Evolutionary conservation across 2,329 filamentous ascomycete species (phyloP), one percentile per base, ranked within the genome.

Genomic region (Penicillium sp.): DNA sequence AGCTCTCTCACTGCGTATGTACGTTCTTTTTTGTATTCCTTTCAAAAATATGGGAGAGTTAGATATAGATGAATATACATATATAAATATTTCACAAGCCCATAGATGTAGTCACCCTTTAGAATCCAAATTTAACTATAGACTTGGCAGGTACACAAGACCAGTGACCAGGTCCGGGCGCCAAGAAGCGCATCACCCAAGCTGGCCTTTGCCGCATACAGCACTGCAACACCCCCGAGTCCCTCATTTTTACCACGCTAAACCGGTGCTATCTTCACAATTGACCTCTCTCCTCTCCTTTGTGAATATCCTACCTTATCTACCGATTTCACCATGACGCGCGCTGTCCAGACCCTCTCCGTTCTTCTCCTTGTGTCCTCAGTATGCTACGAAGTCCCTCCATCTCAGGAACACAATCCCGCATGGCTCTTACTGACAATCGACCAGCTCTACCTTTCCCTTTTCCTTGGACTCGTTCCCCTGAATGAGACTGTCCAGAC

Each of bases 331-430:
- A 87, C 65, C 63, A 97, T 97, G 94, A 96, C 94, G 66, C 91
- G 92, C 78, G 94, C 94, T 23, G 88, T 91, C 75, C 92, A 97
- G 78, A 93, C 91, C 64, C 87, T 97, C 73, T 96, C 92, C 60
- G 83, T 96, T 70, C 88, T 87, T 70, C 86, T 97, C 70, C 84
- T 97, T 67, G 84, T 94, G 76, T 91, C 90, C 69, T 96, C 92
- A 38, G 92, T 97, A 87, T 68, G 85, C 44, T 56, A 50, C 34
- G 13, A 25, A 45, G 40, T 33, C 33, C n/a, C 29, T 19, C n/a
- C 39, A 34, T 45, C 31, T 21, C 21, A 34, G 19, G n/a, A 46
- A 6, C 39, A 27, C 15, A 49, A 40, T 39, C 25, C 31, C 19
- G 23, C n/a, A 23, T 19, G 50, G 21, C 54, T 50, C 7, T 46